Base-by-base conservation (phyloP, 2,329 filamentous ascomycete genomes). In the Penicillium janthinellum region DNA sequence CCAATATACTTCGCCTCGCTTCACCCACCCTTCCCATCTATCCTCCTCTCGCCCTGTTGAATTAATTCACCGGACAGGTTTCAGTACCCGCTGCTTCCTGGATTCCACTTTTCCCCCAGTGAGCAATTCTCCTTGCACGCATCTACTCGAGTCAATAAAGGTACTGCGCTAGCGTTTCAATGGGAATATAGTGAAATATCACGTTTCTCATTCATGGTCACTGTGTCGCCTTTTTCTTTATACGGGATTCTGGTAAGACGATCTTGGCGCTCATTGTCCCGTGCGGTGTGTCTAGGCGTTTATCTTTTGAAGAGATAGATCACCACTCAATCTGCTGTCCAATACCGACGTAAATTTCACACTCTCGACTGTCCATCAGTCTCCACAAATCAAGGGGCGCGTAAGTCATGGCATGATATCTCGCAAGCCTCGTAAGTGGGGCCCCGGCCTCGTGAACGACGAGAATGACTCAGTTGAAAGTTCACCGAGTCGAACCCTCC, bases 61-160 rank as follows among this genome's bases (percentile, higher is more conserved):
- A 49, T 49, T 17, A 28, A 49, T 49, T 17, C n/a, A 17, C 45
- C 20, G 31, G 25, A 35, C 31, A 20, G 15, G 8, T 20, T 35
- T 49, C 25, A 34, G 8, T 34, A 11, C 2, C n/a, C 28, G 31
- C 25, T 51, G 31, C 57, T 47, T 48, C 31, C 31, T 37, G 39
- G n/a, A 20, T 41, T 52, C 47, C 42, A 12, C 25, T 17, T 45
- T 41, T 56, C 38, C 34, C 44, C 47, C 17, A 57, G 45, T 35
- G 17, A 35, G n/a, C 49, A 57, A 25, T 45, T 52, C 52, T 51
- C 38, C 54, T 49, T 48, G 41, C 35, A 54, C 64, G 60, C 65
- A 68, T 70, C 14, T 38, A 67, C 68, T n/a, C 31, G 51, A 54
- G 38, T 60, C 28, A 56, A 58, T 63, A 50, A 45, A 57, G 51